Evolutionary conservation across 352 stramenopile species (phyloP), one percentile per base, ranked within the genome.

Genomic region (Thalassiosira sp.): DNA sequence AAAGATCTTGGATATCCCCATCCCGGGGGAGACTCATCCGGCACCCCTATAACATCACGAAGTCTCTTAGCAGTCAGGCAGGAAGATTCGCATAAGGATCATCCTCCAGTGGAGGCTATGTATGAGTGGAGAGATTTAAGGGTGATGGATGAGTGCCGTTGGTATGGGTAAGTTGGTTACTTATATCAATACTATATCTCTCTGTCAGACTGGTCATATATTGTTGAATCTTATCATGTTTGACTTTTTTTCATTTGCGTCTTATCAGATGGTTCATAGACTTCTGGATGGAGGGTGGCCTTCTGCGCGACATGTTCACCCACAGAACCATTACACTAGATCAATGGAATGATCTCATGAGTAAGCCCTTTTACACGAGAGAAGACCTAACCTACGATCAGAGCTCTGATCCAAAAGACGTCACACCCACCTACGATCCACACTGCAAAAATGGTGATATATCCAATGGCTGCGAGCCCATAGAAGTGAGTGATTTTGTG

Each of bases 121-220:
- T 66, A 57, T n/a, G 24, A 49, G n/a, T 84, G 75, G 75, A 60
- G 75, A 52, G 75, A 84, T 72, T 35, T 57, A 20, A 31, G 61
- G 15, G 69, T 80, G 13, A 57, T 84, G 6, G 75, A 84, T 57
- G 75, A 84, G 43, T 54, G 61, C n/a, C 22, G 62, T 48, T 84
- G 75, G 75, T 77, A 77, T 65, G 68, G 68, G 20, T 66, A 43
- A 49, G 31, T 66, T 18, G n/a, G n/a, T 31, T 7, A 24, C 22
- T 25, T 48, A 18, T 0, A 6, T 20, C 18, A 15, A n/a, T 35
- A 13, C 25, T n/a, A 1, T 28, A 27, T 27, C 48, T 33, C n/a
- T 48, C 15, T n/a, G 3, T n/a, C n/a, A n/a, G n/a, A n/a, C n/a
- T n/a, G n/a, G n/a, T n/a, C n/a, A 16, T 5, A 35, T 2, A 18